Evolutionary conservation across 139 green algal species (phyloP).

Genomic region (Picochlorum sp.): DNA sequence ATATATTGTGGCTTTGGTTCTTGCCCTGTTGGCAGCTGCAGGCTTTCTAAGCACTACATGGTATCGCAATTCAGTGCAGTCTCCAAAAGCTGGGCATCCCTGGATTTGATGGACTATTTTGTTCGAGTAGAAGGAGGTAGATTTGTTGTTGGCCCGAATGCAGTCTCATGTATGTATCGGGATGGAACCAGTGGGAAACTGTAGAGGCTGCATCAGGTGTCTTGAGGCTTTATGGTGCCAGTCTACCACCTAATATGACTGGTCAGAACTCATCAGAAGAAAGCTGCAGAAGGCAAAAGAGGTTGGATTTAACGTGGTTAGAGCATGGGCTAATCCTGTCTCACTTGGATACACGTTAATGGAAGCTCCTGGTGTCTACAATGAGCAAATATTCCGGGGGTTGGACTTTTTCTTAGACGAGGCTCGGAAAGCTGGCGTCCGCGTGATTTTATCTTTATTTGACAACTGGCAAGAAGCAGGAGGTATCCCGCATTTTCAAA

Average conservation of each 20-base stretch:
- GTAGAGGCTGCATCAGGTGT: conserved; percentile 42
- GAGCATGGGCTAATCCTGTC: conserved; percentile 32
- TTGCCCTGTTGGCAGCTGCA: no score
- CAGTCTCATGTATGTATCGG: conserved; percentile 21
- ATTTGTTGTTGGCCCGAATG: conserved; percentile 33
- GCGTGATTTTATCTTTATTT: conserved; percentile 31
- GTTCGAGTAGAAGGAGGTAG: conserved; percentile 21
- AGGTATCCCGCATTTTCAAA: conserved; percentile 14
- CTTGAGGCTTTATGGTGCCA: conserved; percentile 36
- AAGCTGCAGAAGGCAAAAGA: conserved; percentile 28
- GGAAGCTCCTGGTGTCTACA: conserved; percentile 35
- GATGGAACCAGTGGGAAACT: conserved; percentile 44
- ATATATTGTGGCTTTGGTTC: no score
- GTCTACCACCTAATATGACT: conserved; percentile 26
- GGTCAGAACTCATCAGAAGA: conserved; percentile 27
- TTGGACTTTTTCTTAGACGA: conserved; percentile 43
- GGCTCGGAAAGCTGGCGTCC: conserved; percentile 19
- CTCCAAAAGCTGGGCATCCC: no score
- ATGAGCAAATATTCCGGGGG: conserved; percentile 34
- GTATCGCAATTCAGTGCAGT: no score
- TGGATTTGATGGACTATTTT: conserved; percentile 28
- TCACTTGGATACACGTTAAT: conserved; percentile 32
- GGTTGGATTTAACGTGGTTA: conserved; percentile 31
- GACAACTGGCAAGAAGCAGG: conserved; percentile 37
- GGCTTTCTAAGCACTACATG: no score